Evolutionary conservation across 805 yeast species (phyloP).

Genomic region (Zygoascus flipseniorum): DNA sequence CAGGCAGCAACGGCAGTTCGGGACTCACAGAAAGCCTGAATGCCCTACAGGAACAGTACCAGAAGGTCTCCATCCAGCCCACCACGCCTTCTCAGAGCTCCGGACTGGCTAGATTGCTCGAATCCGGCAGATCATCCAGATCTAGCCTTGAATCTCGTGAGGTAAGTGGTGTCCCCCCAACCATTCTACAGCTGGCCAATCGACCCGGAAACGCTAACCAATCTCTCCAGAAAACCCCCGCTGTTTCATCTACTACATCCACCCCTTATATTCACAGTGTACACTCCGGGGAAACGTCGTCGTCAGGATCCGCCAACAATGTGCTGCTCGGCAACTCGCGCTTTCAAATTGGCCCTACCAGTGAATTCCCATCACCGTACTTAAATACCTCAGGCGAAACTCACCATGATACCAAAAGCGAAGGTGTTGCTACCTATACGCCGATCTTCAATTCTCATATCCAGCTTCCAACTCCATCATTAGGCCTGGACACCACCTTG

Average conservation of each 20-base stretch:
- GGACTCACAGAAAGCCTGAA: background rate
- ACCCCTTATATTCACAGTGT: background rate
- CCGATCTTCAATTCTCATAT: background rate
- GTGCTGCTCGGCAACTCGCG: background rate
- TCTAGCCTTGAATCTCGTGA: background rate
- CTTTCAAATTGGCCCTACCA: background rate
- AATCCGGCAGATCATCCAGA: background rate
- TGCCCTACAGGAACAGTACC: background rate
- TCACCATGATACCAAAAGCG: background rate
- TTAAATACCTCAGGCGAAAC: background rate
- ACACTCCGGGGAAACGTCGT: background rate
- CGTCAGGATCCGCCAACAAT: background rate
- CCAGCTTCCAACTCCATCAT: background rate
- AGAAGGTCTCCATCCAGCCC: background rate
- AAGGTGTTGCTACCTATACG: background rate
- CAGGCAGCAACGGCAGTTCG: background rate
- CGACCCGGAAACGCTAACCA: too few relatives aligned
- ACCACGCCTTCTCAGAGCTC: conserved; percentile 1
- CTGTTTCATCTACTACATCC: background rate
- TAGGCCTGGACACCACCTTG: background rate
- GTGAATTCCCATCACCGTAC: background rate
- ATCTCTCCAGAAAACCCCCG: background rate
- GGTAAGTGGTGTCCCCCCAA: background rate
- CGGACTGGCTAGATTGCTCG: conserved; percentile 8
- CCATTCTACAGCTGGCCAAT: too few relatives aligned